Base-by-base conservation (phyloP, 1,139 yeast species). In the Kluyveromyces marxianus region DNA sequence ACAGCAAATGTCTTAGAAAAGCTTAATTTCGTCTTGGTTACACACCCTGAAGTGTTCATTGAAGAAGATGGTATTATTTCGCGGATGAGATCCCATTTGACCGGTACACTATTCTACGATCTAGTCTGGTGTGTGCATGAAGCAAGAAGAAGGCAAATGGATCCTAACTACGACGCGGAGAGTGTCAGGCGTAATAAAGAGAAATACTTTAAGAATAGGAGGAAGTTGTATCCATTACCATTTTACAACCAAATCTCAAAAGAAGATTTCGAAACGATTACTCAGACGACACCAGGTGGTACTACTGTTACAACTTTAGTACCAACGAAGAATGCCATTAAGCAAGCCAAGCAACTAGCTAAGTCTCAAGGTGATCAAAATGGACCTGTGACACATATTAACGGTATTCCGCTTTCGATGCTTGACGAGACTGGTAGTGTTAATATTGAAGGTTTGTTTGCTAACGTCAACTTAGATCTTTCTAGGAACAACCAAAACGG, bases 51-150 rank as follows among this genome's bases (percentile, higher is more conserved):
- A 48, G 72, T 90, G 10, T 83, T 87, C 58, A 74, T 79, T 2
- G 77, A 77, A 44, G 71, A 76, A 4, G 78, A 77, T 27, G 89
- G 94, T 21, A 85, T 90, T 31, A 85, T 90, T 42, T 77, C 87
- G 1, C 73, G 94, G 48, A 90, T 89, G 95, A 75, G 97, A 57
- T 86, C 96, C 0, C 97, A 90, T 66, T 71, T 90, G 56, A 86
- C 96, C 0, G 96, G 95, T 0, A 88, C 96, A 0, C 68, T 90
- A 47, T 90, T 90, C 59, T 90, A 90, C 62, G 97, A 90, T 65
- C 73, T 90, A 48, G 92, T 90, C 24, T 89, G 96, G 92, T 86
- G 95, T 61, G 86, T 90, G 42, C 97, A 90, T 64, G 97, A 90
- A 61, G 96, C 96, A 0, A 73, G 95, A 62, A 73, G 97, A 60